Evolutionary conservation across 345 rosid species (phyloP).

Genomic region (Camelina hispida): DNA sequence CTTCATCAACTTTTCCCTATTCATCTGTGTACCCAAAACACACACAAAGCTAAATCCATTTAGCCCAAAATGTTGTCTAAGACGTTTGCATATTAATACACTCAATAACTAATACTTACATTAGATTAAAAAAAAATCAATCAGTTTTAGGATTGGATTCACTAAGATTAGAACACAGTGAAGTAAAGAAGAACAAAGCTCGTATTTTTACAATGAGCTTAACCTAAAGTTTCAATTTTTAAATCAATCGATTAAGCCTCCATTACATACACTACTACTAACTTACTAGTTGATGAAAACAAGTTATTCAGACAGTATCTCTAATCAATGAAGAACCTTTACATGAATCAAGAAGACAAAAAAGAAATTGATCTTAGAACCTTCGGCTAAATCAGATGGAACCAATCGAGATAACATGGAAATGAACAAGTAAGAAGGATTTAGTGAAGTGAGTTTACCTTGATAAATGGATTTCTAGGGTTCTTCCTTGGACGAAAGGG

Average conservation of each 20-base stretch:
- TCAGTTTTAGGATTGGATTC: background rate
- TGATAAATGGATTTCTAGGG: constrained; percentile 39
- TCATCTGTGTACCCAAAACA: constrained; percentile 57
- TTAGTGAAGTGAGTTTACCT: constrained; percentile 14
- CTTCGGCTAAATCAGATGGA: constrained; percentile 3
- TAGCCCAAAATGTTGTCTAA: background rate
- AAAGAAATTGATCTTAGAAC: background rate
- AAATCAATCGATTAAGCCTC: background rate
- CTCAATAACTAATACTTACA: background rate
- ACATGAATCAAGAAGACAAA: background rate
- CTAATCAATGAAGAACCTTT: background rate
- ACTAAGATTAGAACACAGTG: too few relatives aligned
- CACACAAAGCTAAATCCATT: background rate
- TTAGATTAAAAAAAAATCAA: background rate
- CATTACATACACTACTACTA: background rate
- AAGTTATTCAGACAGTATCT: constrained; percentile 2
- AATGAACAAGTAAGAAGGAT: background rate
- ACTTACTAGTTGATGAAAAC: background rate
- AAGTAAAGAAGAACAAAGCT: too few relatives aligned
- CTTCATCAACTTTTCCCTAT: constrained; percentile 85
- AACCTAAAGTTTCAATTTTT: constrained; percentile 19
- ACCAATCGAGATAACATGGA: background rate
- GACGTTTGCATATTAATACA: background rate
- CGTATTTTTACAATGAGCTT: background rate
- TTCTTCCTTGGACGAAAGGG: constrained; percentile 39